phyloP scores from a whole-genome alignment of 2,329 filamentous ascomycete genomes.

The Neofusicoccum umdonicola region DNA sequence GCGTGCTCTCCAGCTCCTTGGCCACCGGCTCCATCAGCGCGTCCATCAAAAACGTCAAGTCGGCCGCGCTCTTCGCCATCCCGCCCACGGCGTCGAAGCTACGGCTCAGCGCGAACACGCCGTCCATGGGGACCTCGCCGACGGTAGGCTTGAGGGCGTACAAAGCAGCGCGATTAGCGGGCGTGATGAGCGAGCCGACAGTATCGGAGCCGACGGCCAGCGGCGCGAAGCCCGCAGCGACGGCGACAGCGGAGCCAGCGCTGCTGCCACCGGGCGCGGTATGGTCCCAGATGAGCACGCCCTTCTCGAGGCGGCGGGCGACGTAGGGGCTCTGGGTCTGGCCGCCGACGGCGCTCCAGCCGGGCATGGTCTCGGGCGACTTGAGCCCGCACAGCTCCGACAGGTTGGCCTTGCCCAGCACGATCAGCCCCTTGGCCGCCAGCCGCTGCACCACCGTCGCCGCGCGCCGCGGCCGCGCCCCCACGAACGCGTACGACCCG shows the following conservation, averaged over 20 bases:
- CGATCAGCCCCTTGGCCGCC: constrained; percentile 39
- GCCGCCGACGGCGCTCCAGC: constrained; percentile 41
- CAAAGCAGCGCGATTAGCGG: constrained; percentile 38
- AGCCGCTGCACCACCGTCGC: constrained; percentile 39
- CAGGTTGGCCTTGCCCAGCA: constrained; percentile 44
- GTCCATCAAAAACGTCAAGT: constrained; percentile 33
- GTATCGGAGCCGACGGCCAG: constrained; percentile 42
- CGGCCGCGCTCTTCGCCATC: constrained; percentile 37
- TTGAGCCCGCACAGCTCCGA: constrained; percentile 39
- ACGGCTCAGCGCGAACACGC: constrained; percentile 34
- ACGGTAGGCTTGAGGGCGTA: constrained; percentile 41
- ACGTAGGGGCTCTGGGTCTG: constrained; percentile 41
- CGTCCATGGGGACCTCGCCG: constrained; percentile 36
- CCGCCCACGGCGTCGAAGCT: constrained; percentile 35
- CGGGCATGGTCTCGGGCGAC: constrained; percentile 36
- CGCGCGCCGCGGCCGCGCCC: constrained; percentile 32
- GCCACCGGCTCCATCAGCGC: constrained; percentile 33
- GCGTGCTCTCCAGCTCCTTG: constrained; percentile 24
- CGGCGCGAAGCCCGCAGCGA: constrained; percentile 42
- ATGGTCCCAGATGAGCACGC: constrained; percentile 36
- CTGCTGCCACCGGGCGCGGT: constrained; percentile 37
- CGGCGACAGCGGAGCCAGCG: constrained; percentile 38
- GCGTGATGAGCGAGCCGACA: constrained; percentile 39
- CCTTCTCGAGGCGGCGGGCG: constrained; percentile 36
- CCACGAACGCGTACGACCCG: constrained; percentile 40